A percentile compares a stretch with the other conserved stretches of the same genome.
Conservation (phyloP, 805 yeast genomes). For the Kodamaea fukazawae region DNA sequence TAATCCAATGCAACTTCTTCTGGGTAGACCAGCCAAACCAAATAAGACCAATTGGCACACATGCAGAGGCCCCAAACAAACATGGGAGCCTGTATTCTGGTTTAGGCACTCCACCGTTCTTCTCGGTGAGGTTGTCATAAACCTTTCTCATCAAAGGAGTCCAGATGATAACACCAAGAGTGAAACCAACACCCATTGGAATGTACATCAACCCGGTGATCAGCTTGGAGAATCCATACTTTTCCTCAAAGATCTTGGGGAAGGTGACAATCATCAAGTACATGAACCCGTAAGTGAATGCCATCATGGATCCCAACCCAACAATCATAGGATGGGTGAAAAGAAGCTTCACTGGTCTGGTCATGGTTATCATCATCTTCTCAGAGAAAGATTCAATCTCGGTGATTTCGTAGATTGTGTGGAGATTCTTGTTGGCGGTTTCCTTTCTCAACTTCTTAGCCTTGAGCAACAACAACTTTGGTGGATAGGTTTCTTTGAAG, state of each 20-base stretch:
- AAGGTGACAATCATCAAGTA: conserved; percentile 61
- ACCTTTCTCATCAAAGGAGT: conserved; percentile 41
- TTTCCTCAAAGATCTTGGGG: conserved; percentile 48
- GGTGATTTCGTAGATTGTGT: conserved; percentile 62
- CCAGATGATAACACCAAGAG: conserved; percentile 49
- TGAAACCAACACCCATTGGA: conserved; percentile 55
- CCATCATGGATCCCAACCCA: conserved; percentile 62
- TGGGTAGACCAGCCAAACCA: conserved; percentile 76
- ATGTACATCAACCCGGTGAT: conserved; percentile 58
- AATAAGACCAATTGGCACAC: conserved; percentile 58
- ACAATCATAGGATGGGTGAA: conserved; percentile 61
- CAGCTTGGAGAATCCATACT: conserved; percentile 48
- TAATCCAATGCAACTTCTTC: conserved; percentile 54
- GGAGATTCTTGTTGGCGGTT: conserved; percentile 55
- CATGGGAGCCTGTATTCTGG: conserved; percentile 63
- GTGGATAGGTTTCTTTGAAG: conserved; percentile 59
- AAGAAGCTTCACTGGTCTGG: conserved; percentile 54
- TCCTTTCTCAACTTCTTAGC: conserved; percentile 47
- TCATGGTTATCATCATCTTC: conserved; percentile 44
- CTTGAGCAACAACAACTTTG: conserved; percentile 46
- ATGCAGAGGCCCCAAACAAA: conserved; percentile 47
- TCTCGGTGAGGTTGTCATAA: conserved; percentile 34
- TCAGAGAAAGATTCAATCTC: conserved; percentile 41
- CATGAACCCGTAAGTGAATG: conserved; percentile 64
- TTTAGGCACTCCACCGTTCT: conserved; percentile 51